These are phyloP conservation scores for Cercospora janseana DNA, from an alignment of 2,329 filamentous ascomycete species.

Conservation along the genomic window DNA sequence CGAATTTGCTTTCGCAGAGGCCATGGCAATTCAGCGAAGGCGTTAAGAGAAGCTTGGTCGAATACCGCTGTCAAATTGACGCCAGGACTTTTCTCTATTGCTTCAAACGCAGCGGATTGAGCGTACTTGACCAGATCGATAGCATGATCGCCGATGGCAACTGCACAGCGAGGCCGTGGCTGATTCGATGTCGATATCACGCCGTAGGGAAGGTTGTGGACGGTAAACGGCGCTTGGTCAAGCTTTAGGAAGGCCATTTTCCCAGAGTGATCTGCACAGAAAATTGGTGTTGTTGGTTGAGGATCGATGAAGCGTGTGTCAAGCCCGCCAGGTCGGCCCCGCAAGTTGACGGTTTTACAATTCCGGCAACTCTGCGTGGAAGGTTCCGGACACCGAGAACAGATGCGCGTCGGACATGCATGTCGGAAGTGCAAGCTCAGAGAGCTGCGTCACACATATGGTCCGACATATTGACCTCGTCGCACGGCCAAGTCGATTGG, in stretches of 20 bases:
- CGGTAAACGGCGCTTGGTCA: constrained; percentile 31
- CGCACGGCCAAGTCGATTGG: too few relatives aligned
- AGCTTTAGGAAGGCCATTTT: constrained; percentile 27
- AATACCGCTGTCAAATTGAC: constrained; percentile 26
- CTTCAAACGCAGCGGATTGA: constrained; percentile 26
- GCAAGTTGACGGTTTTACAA: too few relatives aligned
- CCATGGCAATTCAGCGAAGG: constrained; percentile 50
- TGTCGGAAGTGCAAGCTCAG: too few relatives aligned
- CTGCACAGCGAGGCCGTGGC: constrained; percentile 32
- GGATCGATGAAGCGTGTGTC: background rate
- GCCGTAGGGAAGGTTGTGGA: constrained; percentile 34
- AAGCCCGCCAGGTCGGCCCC: background rate
- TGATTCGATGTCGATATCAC: constrained; percentile 31
- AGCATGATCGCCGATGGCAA: constrained; percentile 35
- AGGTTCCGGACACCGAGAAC: constrained; percentile 4
- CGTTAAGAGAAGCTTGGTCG: constrained; percentile 45
- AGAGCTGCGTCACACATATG: too few relatives aligned
- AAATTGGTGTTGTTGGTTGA: background rate
- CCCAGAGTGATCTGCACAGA: background rate
- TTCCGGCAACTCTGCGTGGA: too few relatives aligned
- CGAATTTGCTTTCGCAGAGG: constrained; percentile 40
- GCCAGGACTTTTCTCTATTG: constrained; percentile 21
- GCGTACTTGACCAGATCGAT: constrained; percentile 31
- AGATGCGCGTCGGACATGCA: background rate
- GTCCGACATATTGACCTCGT: too few relatives aligned